Percentiles rank a stretch among this genome's conserved stretches.
Conservation (phyloP, 768 basidiomycete species). For the Antrodiella citrinella region DNA sequence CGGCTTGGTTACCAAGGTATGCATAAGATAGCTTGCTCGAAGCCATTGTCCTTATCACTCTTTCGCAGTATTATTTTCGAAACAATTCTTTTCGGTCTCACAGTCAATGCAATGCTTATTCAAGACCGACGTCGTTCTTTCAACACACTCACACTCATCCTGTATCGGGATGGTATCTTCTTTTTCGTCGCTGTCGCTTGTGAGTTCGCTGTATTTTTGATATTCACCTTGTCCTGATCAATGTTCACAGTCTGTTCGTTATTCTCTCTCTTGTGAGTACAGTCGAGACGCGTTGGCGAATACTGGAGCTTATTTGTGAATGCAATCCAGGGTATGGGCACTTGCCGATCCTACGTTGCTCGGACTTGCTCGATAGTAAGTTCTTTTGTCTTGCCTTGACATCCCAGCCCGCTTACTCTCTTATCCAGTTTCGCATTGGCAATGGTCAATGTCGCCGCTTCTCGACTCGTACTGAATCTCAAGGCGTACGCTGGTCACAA, state of each 20-base stretch:
- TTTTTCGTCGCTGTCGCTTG: slow-evolving; percentile 21
- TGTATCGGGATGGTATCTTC: slow-evolving; percentile 22
- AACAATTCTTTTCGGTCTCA: slow-evolving; percentile 20
- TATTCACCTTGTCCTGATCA: background rate
- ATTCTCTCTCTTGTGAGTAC: slow-evolving; percentile 18
- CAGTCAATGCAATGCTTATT: slow-evolving; percentile 16
- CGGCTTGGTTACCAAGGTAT: slow-evolving; percentile 21
- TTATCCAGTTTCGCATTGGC: slow-evolving; percentile 19
- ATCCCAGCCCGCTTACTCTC: background rate
- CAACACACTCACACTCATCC: slow-evolving; percentile 16
- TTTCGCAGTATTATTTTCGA: slow-evolving; percentile 19
- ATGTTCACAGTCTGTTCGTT: slow-evolving; percentile 16
- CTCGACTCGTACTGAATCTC: slow-evolving; percentile 21
- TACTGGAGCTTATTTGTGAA: background rate
- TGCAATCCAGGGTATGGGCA: slow-evolving; percentile 17
- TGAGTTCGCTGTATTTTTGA: background rate
- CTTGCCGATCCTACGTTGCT: slow-evolving; percentile 17
- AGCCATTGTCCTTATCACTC: background rate
- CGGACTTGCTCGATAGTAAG: slow-evolving; percentile 22
- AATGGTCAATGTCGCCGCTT: slow-evolving; percentile 21
- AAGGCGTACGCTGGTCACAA: slow-evolving; percentile 16
- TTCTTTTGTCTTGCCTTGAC: background rate
- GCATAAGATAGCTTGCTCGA: background rate
- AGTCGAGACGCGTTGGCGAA: background rate
- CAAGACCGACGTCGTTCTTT: slow-evolving; percentile 16